Conservation (phyloP, 495 filamentous ascomycete species). For the Pyrenopolyporus hunteri region DNA sequence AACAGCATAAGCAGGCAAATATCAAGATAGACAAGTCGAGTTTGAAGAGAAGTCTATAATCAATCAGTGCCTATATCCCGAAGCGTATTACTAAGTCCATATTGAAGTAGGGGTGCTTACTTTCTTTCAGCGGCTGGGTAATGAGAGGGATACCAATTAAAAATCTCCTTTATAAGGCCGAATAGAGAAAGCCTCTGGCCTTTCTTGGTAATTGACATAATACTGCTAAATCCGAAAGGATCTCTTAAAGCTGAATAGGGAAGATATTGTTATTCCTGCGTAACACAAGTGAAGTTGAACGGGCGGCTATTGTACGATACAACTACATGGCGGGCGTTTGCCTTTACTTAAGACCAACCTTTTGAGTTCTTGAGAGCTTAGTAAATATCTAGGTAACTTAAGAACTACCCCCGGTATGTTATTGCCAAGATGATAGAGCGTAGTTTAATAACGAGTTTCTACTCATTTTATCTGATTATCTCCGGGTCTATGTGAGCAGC, state of each 20-base stretch:
- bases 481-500: neutral
- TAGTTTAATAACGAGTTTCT: neutral
- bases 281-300: too few relatives aligned
- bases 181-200: slow-evolving; percentile 27
- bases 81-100: slow-evolving; percentile 22
- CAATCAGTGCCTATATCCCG: slow-evolving; percentile 39
- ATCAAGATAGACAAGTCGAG: slow-evolving; percentile 47
- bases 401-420: neutral
- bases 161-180: slow-evolving; percentile 52
- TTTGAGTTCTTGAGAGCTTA: too few relatives aligned
- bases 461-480: slow-evolving; percentile 5
- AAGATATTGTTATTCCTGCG: neutral
- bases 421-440: neutral
- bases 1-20: slow-evolving; percentile 47
- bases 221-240: neutral
- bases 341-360: neutral
- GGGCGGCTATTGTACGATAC: too few relatives aligned
- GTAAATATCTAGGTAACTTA: too few relatives aligned
- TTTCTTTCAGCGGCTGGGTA: slow-evolving; percentile 53
- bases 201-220: slow-evolving; percentile 26
- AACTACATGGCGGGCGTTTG: neutral
- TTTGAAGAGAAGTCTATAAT: slow-evolving; percentile 38
- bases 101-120: slow-evolving; percentile 44
- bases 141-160: slow-evolving; percentile 56
- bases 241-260: neutral